These are phyloP conservation scores for Trichoderma afroharzianum DNA, from an alignment of 2,329 filamentous ascomycete species.

Conservation along the genomic window DNA sequence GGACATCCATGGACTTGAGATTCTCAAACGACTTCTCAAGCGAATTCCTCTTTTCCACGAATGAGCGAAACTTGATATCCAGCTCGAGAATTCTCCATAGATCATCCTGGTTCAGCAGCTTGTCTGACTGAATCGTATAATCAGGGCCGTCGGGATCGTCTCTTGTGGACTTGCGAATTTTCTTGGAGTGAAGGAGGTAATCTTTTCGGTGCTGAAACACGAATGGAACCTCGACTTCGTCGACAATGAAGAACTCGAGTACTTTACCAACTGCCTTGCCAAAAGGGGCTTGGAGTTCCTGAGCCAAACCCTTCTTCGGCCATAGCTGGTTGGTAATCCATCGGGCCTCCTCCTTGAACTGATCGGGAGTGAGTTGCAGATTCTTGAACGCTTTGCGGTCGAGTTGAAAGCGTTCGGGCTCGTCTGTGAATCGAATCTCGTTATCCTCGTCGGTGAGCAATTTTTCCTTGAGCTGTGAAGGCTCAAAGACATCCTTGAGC, in stretches of 20 bases:
- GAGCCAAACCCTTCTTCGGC: slow-evolving; percentile 74
- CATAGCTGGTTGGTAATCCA: slow-evolving; percentile 93
- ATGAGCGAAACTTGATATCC: slow-evolving; percentile 90
- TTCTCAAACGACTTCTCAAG: slow-evolving; percentile 76
- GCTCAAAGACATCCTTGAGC: slow-evolving; percentile 97
- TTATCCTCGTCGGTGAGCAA: slow-evolving; percentile 96
- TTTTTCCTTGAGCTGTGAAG: slow-evolving; percentile 88
- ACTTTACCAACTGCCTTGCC: slow-evolving; percentile 86
- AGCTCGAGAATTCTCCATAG: slow-evolving; percentile 93
- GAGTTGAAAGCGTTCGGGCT: slow-evolving; percentile 91
- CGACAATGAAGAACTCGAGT: slow-evolving; percentile 89
- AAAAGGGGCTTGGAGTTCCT: slow-evolving; percentile 76
- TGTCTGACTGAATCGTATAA: slow-evolving; percentile 74
- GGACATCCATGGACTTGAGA: slow-evolving; percentile 60
- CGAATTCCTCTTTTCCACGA: slow-evolving; percentile 86
- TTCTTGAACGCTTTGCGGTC: slow-evolving; percentile 85
- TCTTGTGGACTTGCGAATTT: slow-evolving; percentile 57
- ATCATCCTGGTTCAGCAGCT: slow-evolving; percentile 86
- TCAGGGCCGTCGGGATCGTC: slow-evolving; percentile 69
- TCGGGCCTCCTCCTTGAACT: slow-evolving; percentile 81
- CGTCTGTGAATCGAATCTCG: slow-evolving; percentile 78
- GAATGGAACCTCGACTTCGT: slow-evolving; percentile 93
- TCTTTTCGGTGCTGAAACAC: slow-evolving; percentile 98
- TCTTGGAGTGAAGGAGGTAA: slow-evolving; percentile 87
- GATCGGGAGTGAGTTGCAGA: slow-evolving; percentile 73